Base-by-base conservation (phyloP, 768 basidiomycete genomes). In the Fomitopsis serialis region DNA sequence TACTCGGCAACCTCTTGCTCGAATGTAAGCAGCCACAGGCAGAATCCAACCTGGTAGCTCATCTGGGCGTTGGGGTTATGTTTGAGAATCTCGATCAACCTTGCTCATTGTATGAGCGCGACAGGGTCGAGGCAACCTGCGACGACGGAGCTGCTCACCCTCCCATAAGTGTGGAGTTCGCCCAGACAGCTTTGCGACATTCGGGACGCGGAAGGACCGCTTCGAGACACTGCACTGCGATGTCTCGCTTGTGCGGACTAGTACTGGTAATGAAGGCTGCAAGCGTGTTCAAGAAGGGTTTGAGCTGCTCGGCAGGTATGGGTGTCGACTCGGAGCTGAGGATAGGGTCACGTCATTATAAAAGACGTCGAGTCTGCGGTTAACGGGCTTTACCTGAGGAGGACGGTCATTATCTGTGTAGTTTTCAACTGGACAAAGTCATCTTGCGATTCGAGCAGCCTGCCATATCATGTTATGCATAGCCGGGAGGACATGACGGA, bases 361-460 rank as follows among this genome's bases (percentile, higher is more conserved):
- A 24, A 23, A 42, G n/a, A n/a, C n/a, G n/a, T n/a, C 25, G 24
- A 42, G 24, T 29, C 17, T 15, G 2, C 2, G 84, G 80, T n/a
- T 43, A n/a, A 19, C 17, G 56, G 54, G 37, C 52, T 17, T 25
- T 42, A 87, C 87, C 88, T 84, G 35, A 96, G 79, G 22, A 98
- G 78, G 32, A 95, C 78, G 1, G 94, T 92, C 43, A 97, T 73
- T 58, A 98, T 88, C 63, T 96, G 89, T 0, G 88, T 79, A 11
- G 88, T 78, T 65, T 95, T 97, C 53, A 98, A 77, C 63, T 95
- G 92, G n/a, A 92, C 85, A 59, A 97, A 98, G 66, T 98, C 95
- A 66, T 98, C 97, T 60, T 85, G 86, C 12, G 87, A 81, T 36
- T 90, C 87, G 45, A 97, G 73, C 32, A 85, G 82, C 61, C 92